A percentile compares a stretch with the other conserved stretches of the same genome.
phyloP scores from a whole-genome alignment of 495 filamentous ascomycete genomes.

The Tuber calosporum region DNA sequence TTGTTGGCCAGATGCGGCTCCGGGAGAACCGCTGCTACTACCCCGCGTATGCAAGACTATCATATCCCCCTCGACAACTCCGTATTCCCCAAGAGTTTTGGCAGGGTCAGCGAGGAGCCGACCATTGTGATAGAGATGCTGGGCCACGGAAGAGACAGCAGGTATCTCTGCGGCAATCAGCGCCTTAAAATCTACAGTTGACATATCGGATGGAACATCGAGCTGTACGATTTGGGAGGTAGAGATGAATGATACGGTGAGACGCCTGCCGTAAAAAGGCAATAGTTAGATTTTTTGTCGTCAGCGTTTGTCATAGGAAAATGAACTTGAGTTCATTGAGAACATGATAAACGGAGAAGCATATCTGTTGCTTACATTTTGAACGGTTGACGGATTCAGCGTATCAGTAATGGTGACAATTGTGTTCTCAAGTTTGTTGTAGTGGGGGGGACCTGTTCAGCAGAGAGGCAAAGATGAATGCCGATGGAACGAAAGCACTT shows the following conservation, averaged over 20 bases:
- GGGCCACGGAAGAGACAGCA: constrained; percentile 50
- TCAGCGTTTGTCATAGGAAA: neutral
- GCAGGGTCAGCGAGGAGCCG: constrained; percentile 66
- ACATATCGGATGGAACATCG: constrained; percentile 76
- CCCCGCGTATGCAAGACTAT: constrained; percentile 68
- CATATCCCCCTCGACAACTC: constrained; percentile 86
- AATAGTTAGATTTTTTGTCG: neutral
- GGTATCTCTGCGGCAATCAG: constrained; percentile 58
- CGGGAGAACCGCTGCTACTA: constrained; percentile 43
- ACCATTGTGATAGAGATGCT: constrained; percentile 84
- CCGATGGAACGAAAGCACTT: constrained; percentile 6
- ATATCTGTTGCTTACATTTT: neutral
- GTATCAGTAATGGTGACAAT: neutral
- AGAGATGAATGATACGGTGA: constrained; percentile 76
- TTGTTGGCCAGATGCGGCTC: constrained; percentile 38
- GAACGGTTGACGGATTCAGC: neutral
- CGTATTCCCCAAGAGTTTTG: constrained; percentile 72
- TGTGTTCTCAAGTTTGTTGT: neutral
- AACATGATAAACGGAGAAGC: neutral
- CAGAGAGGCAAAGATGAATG: neutral
- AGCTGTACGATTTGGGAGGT: constrained; percentile 59
- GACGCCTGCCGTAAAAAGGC: constrained; percentile 51
- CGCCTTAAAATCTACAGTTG: constrained; percentile 76
- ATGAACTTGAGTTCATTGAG: neutral
- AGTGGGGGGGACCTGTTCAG: neutral